Evolutionary conservation across 352 stramenopile species (phyloP).

Genomic region (Stramenopiles sp.): DNA sequence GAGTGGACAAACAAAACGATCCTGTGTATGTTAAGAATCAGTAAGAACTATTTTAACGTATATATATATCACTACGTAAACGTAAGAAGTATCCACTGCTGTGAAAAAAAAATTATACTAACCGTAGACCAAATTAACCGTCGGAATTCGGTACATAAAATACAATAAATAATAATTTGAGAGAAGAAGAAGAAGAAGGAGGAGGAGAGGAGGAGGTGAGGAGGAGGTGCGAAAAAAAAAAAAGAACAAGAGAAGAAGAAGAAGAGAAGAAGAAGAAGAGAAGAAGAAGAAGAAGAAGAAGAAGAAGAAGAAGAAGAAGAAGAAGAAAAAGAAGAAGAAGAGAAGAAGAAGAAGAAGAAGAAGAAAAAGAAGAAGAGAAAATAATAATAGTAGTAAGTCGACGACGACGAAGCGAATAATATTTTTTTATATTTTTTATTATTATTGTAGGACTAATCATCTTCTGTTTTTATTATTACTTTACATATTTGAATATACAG

Average conservation of each 20-base stretch:
- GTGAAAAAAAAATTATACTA: constrained; percentile 6
- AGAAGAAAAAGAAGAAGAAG: neutral
- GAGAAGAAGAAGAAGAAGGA: neutral
- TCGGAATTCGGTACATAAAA: no score
- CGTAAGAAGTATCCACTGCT: neutral
- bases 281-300: constrained; percentile 6
- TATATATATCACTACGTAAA: constrained; percentile 7
- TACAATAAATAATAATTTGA: no score
- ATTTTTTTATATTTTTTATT: no score
- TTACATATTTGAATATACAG: no score
- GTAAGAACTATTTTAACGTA: neutral
- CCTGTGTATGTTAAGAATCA: no score
- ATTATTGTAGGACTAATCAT: no score
- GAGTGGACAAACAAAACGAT: constrained; percentile 3
- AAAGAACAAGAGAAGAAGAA: neutral
- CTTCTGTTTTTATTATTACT: no score
- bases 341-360: neutral
- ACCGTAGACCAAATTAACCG: no score
- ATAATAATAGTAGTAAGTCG: no score
- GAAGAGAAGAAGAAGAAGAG: neutral
- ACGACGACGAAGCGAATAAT: no score
- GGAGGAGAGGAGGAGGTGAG: neutral
- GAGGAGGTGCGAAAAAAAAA: neutral
- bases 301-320: no score
- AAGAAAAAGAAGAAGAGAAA: no score